These are phyloP conservation scores for Spinacia oleracea DNA, from an alignment of 179 eudicot species.

Conservation along the genomic window DNA sequence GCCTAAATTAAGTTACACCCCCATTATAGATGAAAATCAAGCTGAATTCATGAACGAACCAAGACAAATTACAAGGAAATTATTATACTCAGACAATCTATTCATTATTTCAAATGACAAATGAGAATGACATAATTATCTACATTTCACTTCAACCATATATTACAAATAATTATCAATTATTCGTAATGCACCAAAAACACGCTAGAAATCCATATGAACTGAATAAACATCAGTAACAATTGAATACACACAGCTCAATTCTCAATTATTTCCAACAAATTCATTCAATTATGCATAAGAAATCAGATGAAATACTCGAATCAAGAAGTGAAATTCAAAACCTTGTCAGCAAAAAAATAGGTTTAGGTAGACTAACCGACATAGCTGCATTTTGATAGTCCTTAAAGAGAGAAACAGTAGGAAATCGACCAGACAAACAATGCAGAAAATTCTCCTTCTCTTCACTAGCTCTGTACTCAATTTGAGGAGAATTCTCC, in stretches of 20 bases:
- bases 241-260: not conserved
- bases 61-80: not conserved
- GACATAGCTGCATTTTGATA: constrained; percentile 85
- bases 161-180: no score
- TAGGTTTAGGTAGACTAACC: constrained; percentile 37
- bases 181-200: no score
- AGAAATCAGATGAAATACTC: not conserved
- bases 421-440: constrained; percentile 68
- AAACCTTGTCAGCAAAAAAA: not conserved
- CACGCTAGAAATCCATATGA: not conserved
- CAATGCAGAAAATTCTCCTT: constrained; percentile 50
- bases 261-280: not conserved
- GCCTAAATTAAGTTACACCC: not conserved
- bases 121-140: not conserved
- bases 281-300: not conserved
- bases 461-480: constrained; percentile 29
- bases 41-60: not conserved
- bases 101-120: not conserved
- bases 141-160: not conserved
- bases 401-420: constrained; percentile 79
- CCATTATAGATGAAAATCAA: not conserved
- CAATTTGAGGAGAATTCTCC: constrained; percentile 32
- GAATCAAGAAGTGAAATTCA: not conserved
- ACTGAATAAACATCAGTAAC: not conserved
- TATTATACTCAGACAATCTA: not conserved